Evolutionary conservation across 179 eudicot genomes (phyloP).

Genomic region (Nepenthes alata): DNA sequence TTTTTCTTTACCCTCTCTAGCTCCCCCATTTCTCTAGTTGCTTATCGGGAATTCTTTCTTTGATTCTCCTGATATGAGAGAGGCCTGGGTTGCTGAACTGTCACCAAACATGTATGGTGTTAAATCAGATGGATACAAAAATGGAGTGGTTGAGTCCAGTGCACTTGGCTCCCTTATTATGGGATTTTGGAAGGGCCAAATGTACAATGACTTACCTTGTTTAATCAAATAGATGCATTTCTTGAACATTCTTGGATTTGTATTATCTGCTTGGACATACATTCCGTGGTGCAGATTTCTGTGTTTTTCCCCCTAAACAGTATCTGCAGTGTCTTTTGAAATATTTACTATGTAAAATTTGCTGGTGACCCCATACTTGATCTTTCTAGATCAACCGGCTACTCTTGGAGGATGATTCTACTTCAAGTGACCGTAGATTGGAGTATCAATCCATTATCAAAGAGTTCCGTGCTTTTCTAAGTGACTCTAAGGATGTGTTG

Average conservation of each 20-base stretch:
- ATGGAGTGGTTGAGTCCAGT: too few relatives aligned
- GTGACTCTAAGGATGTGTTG: slow-evolving; percentile 93
- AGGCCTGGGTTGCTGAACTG: not conserved
- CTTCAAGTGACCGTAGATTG: slow-evolving; percentile 34
- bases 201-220: too few relatives aligned
- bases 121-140: too few relatives aligned
- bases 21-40: too few relatives aligned
- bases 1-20: not conserved
- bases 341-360: not conserved
- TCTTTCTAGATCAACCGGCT: slow-evolving; percentile 64
- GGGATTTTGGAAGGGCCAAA: too few relatives aligned
- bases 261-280: not conserved
- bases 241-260: not conserved
- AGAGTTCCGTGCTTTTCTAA: slow-evolving; percentile 82
- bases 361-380: not conserved
- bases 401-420: slow-evolving; percentile 74
- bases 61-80: not conserved
- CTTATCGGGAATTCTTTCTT: too few relatives aligned
- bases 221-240: not conserved
- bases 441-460: slow-evolving; percentile 60
- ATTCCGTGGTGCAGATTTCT: not conserved
- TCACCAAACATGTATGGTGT: not conserved
- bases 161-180: too few relatives aligned
- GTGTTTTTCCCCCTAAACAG: not conserved
- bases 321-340: not conserved